Percentiles rank a stretch among this genome's conserved stretches.
phyloP scores from a whole-genome alignment of 371 early-diverging fungal species.

The Mucor circinelloides region DNA sequence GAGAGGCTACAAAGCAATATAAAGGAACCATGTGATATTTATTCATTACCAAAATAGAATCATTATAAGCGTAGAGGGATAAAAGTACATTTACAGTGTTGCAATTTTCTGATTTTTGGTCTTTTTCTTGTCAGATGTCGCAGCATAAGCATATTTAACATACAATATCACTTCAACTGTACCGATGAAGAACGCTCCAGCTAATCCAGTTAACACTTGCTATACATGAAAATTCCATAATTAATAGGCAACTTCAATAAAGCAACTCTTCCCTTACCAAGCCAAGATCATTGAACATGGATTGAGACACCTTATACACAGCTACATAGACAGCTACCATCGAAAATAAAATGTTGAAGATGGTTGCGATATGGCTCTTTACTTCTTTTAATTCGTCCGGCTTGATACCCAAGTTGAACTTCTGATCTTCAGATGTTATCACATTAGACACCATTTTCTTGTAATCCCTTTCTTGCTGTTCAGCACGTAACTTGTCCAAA shows the following conservation, averaged over 20 bases:
- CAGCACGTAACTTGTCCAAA: slow-evolving; percentile 31
- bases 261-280: slow-evolving; percentile 46
- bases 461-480: slow-evolving; percentile 39
- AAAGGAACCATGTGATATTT: not conserved
- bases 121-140: slow-evolving; percentile 26
- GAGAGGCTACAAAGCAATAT: no score
- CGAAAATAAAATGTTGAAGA: slow-evolving; percentile 67
- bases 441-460: slow-evolving; percentile 35
- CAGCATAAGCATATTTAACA: slow-evolving; percentile 33
- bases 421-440: slow-evolving; percentile 36
- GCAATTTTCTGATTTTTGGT: slow-evolving; percentile 24
- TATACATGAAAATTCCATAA: slow-evolving; percentile 12
- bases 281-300: slow-evolving; percentile 59
- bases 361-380: slow-evolving; percentile 53
- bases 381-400: slow-evolving; percentile 54
- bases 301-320: slow-evolving; percentile 54
- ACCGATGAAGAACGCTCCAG: slow-evolving; percentile 56
- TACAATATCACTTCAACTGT: slow-evolving; percentile 57
- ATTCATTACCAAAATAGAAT: not conserved
- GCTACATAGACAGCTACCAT: slow-evolving; percentile 67
- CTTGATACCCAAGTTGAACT: slow-evolving; percentile 29
- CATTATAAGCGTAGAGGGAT: not conserved
- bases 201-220: slow-evolving; percentile 57
- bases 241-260: not conserved
- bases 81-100: slow-evolving; percentile 8